These are phyloP conservation scores for Favolaschia claudopus DNA, from an alignment of 768 basidiomycete species.

Conservation along the genomic window DNA sequence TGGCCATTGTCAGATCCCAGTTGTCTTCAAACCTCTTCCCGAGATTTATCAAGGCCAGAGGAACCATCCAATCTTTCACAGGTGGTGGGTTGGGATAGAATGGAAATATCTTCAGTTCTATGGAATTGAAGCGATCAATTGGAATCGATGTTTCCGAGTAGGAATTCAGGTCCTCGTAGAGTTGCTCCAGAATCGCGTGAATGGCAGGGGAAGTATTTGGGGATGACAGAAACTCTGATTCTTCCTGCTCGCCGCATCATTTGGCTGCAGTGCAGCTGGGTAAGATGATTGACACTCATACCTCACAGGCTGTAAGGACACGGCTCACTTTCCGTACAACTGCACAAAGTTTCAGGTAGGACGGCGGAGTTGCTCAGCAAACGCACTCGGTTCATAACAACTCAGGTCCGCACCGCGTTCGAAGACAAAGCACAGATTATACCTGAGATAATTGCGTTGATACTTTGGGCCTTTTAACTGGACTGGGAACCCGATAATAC, in stretches of 20 bases:
- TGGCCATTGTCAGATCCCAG: conserved; percentile 95
- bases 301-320: conserved; percentile 89
- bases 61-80: conserved; percentile 96
- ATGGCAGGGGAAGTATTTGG: conserved; percentile 70
- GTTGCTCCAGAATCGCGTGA: conserved; percentile 89
- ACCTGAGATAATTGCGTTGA: conserved; percentile 87
- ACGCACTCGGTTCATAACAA: conserved; percentile 82
- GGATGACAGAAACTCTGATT: conserved; percentile 87
- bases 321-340: conserved; percentile 93
- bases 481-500: conserved; percentile 93
- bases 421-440: conserved; percentile 97
- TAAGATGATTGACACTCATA: conserved; percentile 43
- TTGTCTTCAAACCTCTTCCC: conserved; percentile 83
- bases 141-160: conserved; percentile 95
- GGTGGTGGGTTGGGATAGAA: conserved; percentile 94
- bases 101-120: conserved; percentile 95
- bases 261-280: conserved; percentile 1
- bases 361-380: neutral
- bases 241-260: conserved; percentile 64
- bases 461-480: conserved; percentile 75
- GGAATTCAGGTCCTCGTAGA: conserved; percentile 97
- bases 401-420: conserved; percentile 89
- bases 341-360: neutral
- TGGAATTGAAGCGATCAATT: conserved; percentile 91
- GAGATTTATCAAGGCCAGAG: conserved; percentile 87